phyloP scores from a whole-genome alignment of 2,329 filamentous ascomycete genomes.

The Claviceps sp. region DNA sequence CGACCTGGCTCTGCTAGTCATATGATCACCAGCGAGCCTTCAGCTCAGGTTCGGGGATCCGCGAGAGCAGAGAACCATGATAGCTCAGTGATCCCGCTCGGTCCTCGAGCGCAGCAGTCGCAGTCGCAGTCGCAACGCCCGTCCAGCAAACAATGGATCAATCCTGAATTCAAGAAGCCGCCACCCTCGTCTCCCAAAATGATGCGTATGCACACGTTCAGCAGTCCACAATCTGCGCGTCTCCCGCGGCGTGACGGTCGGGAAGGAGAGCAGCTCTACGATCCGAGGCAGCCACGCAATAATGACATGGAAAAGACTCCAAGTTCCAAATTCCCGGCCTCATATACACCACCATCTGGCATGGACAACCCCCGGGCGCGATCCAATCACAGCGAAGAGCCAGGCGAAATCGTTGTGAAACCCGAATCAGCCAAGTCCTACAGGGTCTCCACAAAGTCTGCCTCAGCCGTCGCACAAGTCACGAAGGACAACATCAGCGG shows the following conservation, averaged over 20 bases:
- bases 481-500: neutral
- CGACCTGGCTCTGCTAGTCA: constrained; percentile 32
- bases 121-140: constrained; percentile 35
- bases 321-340: constrained; percentile 4
- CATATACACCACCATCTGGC: constrained; percentile 3
- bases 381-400: constrained; percentile 30
- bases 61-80: constrained; percentile 28
- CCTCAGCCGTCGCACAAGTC: neutral
- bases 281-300: constrained; percentile 35
- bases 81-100: constrained; percentile 36
- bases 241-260: constrained; percentile 23
- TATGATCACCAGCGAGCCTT: constrained; percentile 9
- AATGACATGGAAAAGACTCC: constrained; percentile 38
- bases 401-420: constrained; percentile 31
- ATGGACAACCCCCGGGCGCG: constrained; percentile 24
- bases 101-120: constrained; percentile 36
- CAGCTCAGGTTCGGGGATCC: constrained; percentile 25
- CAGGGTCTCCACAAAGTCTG: neutral
- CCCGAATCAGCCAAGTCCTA: constrained; percentile 19
- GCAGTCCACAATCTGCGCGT: constrained; percentile 24
- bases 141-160: constrained; percentile 48
- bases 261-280: constrained; percentile 21
- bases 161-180: constrained; percentile 36
- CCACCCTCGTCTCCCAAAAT: constrained; percentile 38
- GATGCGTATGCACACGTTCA: constrained; percentile 35